Percentiles rank a stretch among this genome's conserved stretches.
Conservation (phyloP, 371 early-diverging fungal genomes). For the Actinomortierella ambigua region DNA sequence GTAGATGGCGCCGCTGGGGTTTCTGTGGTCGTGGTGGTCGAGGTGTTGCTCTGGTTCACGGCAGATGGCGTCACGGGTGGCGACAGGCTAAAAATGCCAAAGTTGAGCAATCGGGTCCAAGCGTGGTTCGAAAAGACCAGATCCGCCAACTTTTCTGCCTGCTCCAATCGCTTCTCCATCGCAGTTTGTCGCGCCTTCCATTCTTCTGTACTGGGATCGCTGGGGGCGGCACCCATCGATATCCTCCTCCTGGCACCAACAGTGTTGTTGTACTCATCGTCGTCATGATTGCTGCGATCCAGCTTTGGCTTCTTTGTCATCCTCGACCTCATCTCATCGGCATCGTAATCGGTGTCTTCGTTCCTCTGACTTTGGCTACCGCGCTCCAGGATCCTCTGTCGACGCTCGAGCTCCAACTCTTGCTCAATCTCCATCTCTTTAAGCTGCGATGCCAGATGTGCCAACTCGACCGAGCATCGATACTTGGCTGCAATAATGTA, state of each 20-base stretch:
- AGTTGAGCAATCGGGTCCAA: slow-evolving; percentile 38
- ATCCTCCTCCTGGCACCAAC: slow-evolving; percentile 4
- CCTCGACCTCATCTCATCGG: too few species aligned
- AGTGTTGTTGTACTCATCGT: slow-evolving; percentile 48
- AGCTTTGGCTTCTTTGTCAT: too few species aligned
- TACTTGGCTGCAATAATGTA: slow-evolving; percentile 64
- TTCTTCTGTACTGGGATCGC: too few species aligned
- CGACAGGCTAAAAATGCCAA: slow-evolving; percentile 20
- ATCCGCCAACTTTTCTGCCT: slow-evolving; percentile 9
- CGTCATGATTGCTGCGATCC: too few species aligned
- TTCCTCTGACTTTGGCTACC: too few species aligned
- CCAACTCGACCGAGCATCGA: slow-evolving; percentile 48
- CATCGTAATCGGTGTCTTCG: too few species aligned
- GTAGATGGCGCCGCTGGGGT: slow-evolving; percentile 16
- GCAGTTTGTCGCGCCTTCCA: too few species aligned
- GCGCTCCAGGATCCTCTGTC: slow-evolving; percentile 1
- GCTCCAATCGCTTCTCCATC: too few species aligned
- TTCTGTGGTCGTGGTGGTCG: slow-evolving; percentile 4
- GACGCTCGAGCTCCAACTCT: background rate
- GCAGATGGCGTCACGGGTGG: background rate
- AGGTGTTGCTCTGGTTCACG: background rate
- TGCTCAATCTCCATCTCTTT: slow-evolving; percentile 3
- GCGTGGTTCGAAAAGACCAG: slow-evolving; percentile 40
- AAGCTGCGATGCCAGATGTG: slow-evolving; percentile 33
- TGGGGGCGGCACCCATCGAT: background rate